A percentile compares a stretch with the other conserved stretches of the same genome.
phyloP scores from a whole-genome alignment of 2,329 filamentous ascomycete genomes.

The Chaetomium sp. region DNA sequence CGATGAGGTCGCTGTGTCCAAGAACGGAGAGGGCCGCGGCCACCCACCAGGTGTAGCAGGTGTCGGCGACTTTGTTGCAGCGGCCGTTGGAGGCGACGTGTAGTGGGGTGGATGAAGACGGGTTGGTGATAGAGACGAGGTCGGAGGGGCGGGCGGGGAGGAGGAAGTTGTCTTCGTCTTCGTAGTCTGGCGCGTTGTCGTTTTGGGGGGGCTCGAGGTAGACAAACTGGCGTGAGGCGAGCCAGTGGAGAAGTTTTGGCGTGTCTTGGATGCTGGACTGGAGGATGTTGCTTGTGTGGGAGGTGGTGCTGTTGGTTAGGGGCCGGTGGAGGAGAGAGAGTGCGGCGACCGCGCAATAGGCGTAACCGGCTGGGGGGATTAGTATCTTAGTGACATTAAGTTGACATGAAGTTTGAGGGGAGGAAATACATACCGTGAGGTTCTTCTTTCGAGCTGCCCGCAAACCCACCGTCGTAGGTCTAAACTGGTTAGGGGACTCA shows the following conservation, averaged over 20 bases:
- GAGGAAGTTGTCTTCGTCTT: conserved; percentile 31
- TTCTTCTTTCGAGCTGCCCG: conserved; percentile 71
- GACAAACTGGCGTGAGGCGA: conserved; percentile 52
- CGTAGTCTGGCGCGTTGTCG: conserved; percentile 42
- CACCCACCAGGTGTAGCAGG: conserved; percentile 95
- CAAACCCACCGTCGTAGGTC: conserved; percentile 81
- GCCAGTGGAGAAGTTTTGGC: conserved; percentile 41
- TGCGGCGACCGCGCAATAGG: conserved; percentile 78
- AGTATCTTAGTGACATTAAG: neutral
- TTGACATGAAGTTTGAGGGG: neutral
- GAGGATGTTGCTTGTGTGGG: conserved; percentile 28
- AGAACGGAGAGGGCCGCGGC: conserved; percentile 51
- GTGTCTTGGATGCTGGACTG: conserved; percentile 36
- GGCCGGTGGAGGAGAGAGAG: conserved; percentile 68
- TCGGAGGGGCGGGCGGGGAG: conserved; percentile 30
- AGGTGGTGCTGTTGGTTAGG: conserved; percentile 29
- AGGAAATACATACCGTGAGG: conserved; percentile 59
- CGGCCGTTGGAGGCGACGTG: conserved; percentile 80
- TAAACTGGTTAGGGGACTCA: conserved; percentile 28
- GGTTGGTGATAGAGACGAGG: conserved; percentile 24
- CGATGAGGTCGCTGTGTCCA: conserved; percentile 42
- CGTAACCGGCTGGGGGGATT: conserved; percentile 64
- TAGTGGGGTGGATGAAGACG: conserved; percentile 27
- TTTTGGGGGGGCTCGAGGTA: conserved; percentile 42
- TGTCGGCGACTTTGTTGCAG: conserved; percentile 86